These are phyloP conservation scores for Candida broadrunensis DNA, from an alignment of 805 yeast genomes.

Conservation along the genomic window DNA sequence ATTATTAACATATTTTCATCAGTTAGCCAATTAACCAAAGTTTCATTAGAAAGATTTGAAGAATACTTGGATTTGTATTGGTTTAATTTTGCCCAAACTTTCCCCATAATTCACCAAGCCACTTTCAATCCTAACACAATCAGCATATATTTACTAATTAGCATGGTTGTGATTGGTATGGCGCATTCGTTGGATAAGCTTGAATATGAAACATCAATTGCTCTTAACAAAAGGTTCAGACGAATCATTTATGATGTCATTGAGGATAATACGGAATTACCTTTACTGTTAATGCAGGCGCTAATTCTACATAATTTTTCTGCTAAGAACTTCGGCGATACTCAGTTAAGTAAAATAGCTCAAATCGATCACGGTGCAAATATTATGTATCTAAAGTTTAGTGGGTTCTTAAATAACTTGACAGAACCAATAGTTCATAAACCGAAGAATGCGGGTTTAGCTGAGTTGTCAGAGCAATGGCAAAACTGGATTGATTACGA, in stretches of 20 bases:
- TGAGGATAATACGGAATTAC: constrained; percentile 7
- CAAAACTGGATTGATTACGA: constrained; percentile 36
- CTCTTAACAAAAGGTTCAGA: constrained; percentile 5
- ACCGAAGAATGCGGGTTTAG: neutral
- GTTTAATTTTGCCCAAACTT: constrained; percentile 6
- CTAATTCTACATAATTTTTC: constrained; percentile 7
- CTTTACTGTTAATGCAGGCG: constrained; percentile 6
- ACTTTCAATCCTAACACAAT: constrained; percentile 7
- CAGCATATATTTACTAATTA: constrained; percentile 4
- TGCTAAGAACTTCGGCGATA: constrained; percentile 8
- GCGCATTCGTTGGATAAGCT: constrained; percentile 7
- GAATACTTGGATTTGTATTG: constrained; percentile 7
- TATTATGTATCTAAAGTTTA: constrained; percentile 7
- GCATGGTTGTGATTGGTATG: constrained; percentile 11
- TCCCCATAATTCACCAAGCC: constrained; percentile 8
- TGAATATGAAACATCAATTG: constrained; percentile 8
- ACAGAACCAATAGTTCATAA: constrained; percentile 7
- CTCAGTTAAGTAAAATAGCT: constrained; percentile 4
- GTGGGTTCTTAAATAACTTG: constrained; percentile 5
- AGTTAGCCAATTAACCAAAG: constrained; percentile 1
- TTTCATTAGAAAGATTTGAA: constrained; percentile 4
- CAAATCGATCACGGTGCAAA: constrained; percentile 9
- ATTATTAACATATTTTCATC: constrained; percentile 2
- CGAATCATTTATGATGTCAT: constrained; percentile 6
- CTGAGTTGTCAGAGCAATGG: constrained; percentile 1